Conservation (phyloP, 768 basidiomycete genomes). For the Auricularia sp. region DNA sequence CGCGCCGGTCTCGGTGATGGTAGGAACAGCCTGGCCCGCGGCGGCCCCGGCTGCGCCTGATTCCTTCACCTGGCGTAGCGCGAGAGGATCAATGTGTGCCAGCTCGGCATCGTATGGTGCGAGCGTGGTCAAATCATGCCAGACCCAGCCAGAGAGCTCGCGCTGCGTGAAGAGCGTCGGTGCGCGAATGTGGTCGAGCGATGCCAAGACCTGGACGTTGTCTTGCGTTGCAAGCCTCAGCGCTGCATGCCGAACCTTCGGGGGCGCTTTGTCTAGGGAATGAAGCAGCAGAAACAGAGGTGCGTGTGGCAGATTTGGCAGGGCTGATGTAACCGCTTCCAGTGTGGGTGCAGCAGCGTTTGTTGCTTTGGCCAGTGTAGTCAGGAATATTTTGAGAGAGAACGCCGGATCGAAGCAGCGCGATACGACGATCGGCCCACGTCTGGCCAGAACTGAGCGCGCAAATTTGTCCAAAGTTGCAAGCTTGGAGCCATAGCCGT, state of each 20-base stretch:
- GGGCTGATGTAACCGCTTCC: conserved; percentile 23
- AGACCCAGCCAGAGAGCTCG: conserved; percentile 61
- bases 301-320: conserved; percentile 34
- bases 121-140: conserved; percentile 88
- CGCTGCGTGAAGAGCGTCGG: conserved; percentile 68
- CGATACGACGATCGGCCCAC: conserved; percentile 64
- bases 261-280: conserved; percentile 8
- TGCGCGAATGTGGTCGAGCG: conserved; percentile 79
- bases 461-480: conserved; percentile 67
- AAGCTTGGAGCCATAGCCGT: conserved; percentile 86
- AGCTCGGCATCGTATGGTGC: conserved; percentile 72
- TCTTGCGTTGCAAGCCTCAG: conserved; percentile 69
- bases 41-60: conserved; percentile 23
- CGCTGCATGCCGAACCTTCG: conserved; percentile 67
- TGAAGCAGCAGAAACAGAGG: conserved; percentile 76
- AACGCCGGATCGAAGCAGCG: conserved; percentile 71
- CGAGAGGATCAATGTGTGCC: conserved; percentile 40
- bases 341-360: conserved; percentile 28
- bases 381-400: conserved; percentile 56
- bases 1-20: conserved; percentile 66
- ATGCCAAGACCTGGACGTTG: conserved; percentile 71
- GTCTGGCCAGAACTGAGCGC: conserved; percentile 37
- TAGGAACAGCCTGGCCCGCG: neutral
- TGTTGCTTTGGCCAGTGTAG: conserved; percentile 44
- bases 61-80: conserved; percentile 24